Base-by-base conservation (phyloP, 805 yeast genomes). In the Suhomyces faveliae region DNA sequence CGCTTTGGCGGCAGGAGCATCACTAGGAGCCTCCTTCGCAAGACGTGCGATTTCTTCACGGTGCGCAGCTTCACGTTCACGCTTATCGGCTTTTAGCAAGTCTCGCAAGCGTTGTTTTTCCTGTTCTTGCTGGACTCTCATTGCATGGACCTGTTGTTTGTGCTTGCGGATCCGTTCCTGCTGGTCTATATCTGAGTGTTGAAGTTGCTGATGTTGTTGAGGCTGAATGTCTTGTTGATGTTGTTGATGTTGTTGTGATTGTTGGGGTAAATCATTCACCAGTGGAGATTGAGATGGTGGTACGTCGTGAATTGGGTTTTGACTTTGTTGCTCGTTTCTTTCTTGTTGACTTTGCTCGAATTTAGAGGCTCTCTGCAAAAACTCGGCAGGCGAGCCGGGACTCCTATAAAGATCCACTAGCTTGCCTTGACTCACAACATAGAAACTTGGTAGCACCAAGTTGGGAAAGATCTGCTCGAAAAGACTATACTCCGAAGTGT, bases 401-500 rank as follows among this genome's bases (percentile, higher is more conserved):
- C 65, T 73, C 7, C 65, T 63, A 9, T 81, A 63, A 2, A 71
- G 55, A 40, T 75, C 81, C 27, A 78, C 51, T 4, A 82, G 68
- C 35, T 66, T 60, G 5, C 85, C 81, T 9, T 69, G 64, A 27
- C 62, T 65, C n/a, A 87, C 70, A 11, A 84, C 65, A 56, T 79
- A 76, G 20, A 85, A 66, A 51, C 87, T 74, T 1, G 91, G 91
- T 3, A 75, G 70, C 0, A 56, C 57, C 6, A 75, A 67, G 13
- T 71, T 64, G 2, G 81, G 81, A 52, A 82, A 83, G n/a, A 84
- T 66, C 51, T 81, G 83, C 29, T 73, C 67, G 56, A 85, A 83
- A 35, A 42, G 54, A 10, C 48, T 55, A 44, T 43, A 60, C 43
- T 64, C 69, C 3, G 45, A 35, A 4, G 61, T 52, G 9, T 51